phyloP scores from a whole-genome alignment of 164 flowering plant genomes.

The Amborella trichopoda region DNA sequence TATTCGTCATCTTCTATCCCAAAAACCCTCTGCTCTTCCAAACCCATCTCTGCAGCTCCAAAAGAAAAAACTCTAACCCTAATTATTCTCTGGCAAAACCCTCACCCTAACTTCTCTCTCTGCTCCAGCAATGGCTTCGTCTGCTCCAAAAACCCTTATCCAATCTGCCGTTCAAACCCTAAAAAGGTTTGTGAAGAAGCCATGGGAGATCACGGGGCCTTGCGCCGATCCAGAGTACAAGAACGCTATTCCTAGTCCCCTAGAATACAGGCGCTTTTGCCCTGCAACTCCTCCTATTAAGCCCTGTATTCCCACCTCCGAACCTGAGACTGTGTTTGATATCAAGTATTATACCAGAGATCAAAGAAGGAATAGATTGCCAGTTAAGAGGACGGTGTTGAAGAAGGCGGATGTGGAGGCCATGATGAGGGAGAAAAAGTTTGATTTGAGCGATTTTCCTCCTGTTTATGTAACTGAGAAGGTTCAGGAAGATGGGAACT shows the following conservation, averaged over 20 bases:
- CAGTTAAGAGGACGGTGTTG: conserved; percentile 45
- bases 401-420: conserved; percentile 52
- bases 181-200: conserved; percentile 53
- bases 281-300: conserved; percentile 42
- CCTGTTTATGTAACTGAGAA: conserved; percentile 36
- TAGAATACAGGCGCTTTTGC: conserved; percentile 53
- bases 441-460: conserved; percentile 46
- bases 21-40: too few relatives aligned
- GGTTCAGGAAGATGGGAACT: conserved; percentile 45
- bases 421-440: conserved; percentile 57
- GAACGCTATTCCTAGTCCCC: conserved; percentile 46
- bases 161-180: conserved; percentile 46
- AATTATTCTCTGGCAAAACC: too few relatives aligned
- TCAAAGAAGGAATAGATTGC: conserved; percentile 73
- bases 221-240: conserved; percentile 66
- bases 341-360: conserved; percentile 77
- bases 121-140: neutral
- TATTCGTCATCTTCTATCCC: too few relatives aligned
- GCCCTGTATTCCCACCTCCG: conserved; percentile 47
- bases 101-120: too few relatives aligned
- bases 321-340: conserved; percentile 75
- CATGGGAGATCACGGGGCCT: conserved; percentile 91
- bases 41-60: too few relatives aligned
- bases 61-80: too few relatives aligned
- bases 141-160: conserved; percentile 3